Conservation (phyloP, 768 basidiomycete species). For the Phallus indusiatus region DNA sequence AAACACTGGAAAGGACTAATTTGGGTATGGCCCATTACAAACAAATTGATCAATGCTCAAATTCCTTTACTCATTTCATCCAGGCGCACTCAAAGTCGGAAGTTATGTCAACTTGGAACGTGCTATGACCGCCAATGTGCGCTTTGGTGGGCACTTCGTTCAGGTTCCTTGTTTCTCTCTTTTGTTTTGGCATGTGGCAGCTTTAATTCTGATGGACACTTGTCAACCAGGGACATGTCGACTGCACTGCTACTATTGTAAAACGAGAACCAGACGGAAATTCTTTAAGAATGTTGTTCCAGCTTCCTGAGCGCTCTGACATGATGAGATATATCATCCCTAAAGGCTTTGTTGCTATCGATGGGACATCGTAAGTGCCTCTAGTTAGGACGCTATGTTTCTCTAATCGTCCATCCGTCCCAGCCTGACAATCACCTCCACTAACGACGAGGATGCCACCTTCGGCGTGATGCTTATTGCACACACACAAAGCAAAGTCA, state of each 20-base stretch:
- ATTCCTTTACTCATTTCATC: no score
- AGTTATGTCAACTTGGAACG: conserved; percentile 88
- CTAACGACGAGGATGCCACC: conserved; percentile 47
- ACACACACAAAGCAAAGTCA: conserved; percentile 86
- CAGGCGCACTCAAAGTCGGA: conserved; percentile 71
- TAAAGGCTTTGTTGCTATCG: conserved; percentile 92
- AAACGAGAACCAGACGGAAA: conserved; percentile 68
- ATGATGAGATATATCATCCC: conserved; percentile 77
- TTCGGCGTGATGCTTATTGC: conserved; percentile 94
- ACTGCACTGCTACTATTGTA: conserved; percentile 73
- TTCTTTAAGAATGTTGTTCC: conserved; percentile 77
- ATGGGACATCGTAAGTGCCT: conserved; percentile 62
- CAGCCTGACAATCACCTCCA: conserved; percentile 70
- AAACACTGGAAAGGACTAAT: conserved; percentile 86
- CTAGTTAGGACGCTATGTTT: not conserved
- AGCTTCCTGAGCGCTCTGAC: conserved; percentile 56
- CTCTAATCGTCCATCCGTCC: not conserved
- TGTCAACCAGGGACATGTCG: conserved; percentile 74
- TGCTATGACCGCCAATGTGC: conserved; percentile 83
- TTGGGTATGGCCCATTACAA: conserved; percentile 43
- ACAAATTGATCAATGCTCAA: not conserved
- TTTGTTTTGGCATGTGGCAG: not conserved
- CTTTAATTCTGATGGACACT: not conserved
- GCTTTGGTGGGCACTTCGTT: conserved; percentile 97
- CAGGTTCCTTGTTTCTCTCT: conserved; percentile 46